Evolutionary conservation across 352 stramenopile species (phyloP).

Genomic region (Pythium grandisporangium): DNA sequence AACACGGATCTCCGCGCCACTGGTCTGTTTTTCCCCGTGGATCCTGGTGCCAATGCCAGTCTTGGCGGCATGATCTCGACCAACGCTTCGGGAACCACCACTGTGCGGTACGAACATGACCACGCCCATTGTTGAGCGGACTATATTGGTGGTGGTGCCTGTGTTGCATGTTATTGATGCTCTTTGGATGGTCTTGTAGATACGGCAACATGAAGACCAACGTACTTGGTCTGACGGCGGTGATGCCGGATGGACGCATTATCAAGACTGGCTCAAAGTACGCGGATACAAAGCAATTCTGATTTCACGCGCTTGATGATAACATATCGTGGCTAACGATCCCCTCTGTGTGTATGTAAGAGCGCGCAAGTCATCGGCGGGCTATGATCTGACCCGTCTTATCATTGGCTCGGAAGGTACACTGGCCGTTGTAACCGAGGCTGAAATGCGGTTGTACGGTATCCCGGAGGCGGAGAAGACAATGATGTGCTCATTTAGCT

Average conservation of each 20-base stretch:
- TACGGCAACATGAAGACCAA: slow-evolving; percentile 98
- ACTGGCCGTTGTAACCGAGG: slow-evolving; percentile 92
- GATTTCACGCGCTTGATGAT: background rate
- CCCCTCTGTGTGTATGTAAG: slow-evolving; percentile 14
- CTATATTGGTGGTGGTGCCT: too few relatives aligned
- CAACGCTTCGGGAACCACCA: slow-evolving; percentile 87
- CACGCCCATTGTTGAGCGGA: too few relatives aligned
- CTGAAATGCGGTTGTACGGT: slow-evolving; percentile 91
- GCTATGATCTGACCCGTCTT: slow-evolving; percentile 95
- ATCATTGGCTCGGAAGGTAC: slow-evolving; percentile 95
- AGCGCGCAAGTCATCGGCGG: slow-evolving; percentile 94
- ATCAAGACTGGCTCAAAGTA: slow-evolving; percentile 87
- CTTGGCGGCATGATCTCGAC: slow-evolving; percentile 94
- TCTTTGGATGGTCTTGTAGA: slow-evolving; percentile 11
- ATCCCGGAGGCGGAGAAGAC: slow-evolving; percentile 87
- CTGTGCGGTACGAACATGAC: slow-evolving; percentile 40
- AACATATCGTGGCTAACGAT: background rate
- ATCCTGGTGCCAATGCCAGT: slow-evolving; percentile 94
- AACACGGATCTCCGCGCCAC: slow-evolving; percentile 84
- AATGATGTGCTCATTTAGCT: slow-evolving; percentile 91
- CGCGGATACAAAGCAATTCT: slow-evolving; percentile 1
- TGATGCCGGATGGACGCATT: slow-evolving; percentile 86
- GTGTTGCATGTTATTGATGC: too few relatives aligned
- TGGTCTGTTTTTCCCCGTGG: slow-evolving; percentile 95
- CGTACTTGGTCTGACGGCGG: slow-evolving; percentile 89